phyloP scores from a whole-genome alignment of 176 grass and related monocot genomes.

The Alopecurus myosuroides region DNA sequence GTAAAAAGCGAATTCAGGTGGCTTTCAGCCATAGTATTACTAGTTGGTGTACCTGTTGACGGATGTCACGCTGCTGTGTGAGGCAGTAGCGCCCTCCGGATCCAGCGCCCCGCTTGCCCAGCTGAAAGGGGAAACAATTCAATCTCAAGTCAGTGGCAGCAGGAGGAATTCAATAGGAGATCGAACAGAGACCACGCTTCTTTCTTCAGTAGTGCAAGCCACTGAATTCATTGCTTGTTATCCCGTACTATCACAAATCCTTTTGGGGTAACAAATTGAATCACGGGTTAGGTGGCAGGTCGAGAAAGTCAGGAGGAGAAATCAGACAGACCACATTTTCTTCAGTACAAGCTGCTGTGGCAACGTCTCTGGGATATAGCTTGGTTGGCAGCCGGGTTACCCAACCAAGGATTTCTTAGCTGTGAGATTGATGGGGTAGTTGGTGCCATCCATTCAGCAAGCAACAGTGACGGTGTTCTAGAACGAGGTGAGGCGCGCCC shows the following conservation, averaged over 20 bases:
- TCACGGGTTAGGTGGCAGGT: background rate
- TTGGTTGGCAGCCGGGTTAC: constrained; percentile 10
- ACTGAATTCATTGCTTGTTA: no score
- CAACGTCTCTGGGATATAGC: background rate
- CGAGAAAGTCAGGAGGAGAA: constrained; percentile 8
- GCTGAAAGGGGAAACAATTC: constrained; percentile 38
- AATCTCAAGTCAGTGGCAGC: no score
- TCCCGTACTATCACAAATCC: no score
- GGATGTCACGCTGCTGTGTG: constrained; percentile 60
- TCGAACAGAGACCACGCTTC: no score
- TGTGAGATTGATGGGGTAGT: no score
- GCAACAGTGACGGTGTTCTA: background rate
- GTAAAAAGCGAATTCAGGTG: background rate
- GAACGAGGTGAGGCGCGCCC: background rate
- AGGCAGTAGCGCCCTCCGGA: constrained; percentile 61
- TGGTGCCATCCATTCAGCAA: background rate
- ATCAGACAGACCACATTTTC: background rate
- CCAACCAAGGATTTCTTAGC: background rate
- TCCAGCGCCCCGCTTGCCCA: constrained; percentile 97
- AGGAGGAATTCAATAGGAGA: no score
- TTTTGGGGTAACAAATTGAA: background rate
- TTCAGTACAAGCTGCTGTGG: background rate
- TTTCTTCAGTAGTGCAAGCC: no score
- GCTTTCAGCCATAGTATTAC: background rate
- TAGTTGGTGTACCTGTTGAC: constrained; percentile 60